phyloP scores from a whole-genome alignment of 1,139 yeast genomes.

The Diutina mesorugosa region DNA sequence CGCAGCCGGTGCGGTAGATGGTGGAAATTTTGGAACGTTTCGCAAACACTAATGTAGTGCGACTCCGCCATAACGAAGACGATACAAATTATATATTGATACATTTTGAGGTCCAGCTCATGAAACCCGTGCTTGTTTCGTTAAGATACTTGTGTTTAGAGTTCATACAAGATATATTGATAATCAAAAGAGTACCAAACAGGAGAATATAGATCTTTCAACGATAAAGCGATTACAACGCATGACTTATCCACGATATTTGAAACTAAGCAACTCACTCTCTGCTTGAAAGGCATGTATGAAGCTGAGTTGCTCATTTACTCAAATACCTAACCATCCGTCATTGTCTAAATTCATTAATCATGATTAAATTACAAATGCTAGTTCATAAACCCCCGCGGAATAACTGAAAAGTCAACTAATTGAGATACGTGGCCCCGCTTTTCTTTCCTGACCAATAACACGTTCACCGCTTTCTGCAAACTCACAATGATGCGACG shows the following conservation, averaged over 20 bases:
- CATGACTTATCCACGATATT: too few relatives aligned
- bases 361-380: not conserved
- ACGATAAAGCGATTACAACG: too few relatives aligned
- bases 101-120: too few relatives aligned
- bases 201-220: too few relatives aligned
- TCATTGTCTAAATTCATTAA: not conserved
- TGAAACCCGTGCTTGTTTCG: too few relatives aligned
- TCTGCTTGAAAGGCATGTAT: too few relatives aligned
- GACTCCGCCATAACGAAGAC: not conserved
- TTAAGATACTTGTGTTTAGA: too few relatives aligned
- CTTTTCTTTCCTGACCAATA: slow-evolving; percentile 28
- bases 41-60: not conserved
- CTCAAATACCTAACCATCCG: not conserved
- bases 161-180: too few relatives aligned
- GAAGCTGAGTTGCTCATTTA: too few relatives aligned
- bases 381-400: not conserved
- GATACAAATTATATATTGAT: too few relatives aligned
- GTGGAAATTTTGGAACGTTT: not conserved
- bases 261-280: too few relatives aligned
- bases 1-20: not conserved
- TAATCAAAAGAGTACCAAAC: too few relatives aligned
- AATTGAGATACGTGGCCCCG: slow-evolving; percentile 8
- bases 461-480: slow-evolving; percentile 18
- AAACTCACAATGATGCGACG: slow-evolving; percentile 15
- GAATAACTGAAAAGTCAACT: slow-evolving; percentile 1